Evolutionary conservation across 2,329 filamentous ascomycete species (phyloP).

Genomic region (Aspergillus uvarum): DNA sequence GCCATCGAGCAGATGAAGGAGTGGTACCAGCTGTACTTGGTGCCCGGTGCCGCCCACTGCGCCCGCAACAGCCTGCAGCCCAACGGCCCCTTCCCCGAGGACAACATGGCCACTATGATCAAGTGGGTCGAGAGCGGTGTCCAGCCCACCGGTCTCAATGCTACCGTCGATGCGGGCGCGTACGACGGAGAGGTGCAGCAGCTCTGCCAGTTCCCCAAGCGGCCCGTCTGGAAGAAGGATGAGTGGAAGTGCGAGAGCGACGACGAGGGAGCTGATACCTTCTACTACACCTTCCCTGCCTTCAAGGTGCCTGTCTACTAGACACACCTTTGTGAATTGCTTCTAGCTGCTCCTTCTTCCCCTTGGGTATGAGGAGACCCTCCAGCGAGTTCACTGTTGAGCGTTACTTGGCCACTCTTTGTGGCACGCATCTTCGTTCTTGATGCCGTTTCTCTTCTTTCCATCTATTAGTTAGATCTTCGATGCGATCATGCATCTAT

Average conservation of each 20-base stretch:
- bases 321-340: too few relatives aligned
- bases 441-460: too few relatives aligned
- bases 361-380: too few relatives aligned
- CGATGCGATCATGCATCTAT: too few relatives aligned
- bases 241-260: slow-evolving; percentile 25
- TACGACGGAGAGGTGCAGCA: slow-evolving; percentile 31
- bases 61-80: slow-evolving; percentile 47
- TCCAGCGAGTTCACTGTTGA: too few relatives aligned
- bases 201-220: slow-evolving; percentile 34
- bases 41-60: slow-evolving; percentile 57
- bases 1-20: slow-evolving; percentile 46
- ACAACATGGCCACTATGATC: slow-evolving; percentile 49
- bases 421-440: too few relatives aligned
- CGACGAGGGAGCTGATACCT: slow-evolving; percentile 1
- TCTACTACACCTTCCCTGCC: slow-evolving; percentile 4
- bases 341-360: too few relatives aligned
- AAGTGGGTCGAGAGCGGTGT: slow-evolving; percentile 54
- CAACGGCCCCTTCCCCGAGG: slow-evolving; percentile 44
- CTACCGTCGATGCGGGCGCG: slow-evolving; percentile 33
- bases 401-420: too few relatives aligned
- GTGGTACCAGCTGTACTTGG: slow-evolving; percentile 56
- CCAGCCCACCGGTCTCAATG: slow-evolving; percentile 46
- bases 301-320: slow-evolving; percentile 3
- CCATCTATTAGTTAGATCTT: too few relatives aligned
- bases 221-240: slow-evolving; percentile 31